Percentiles rank a stretch among this genome's conserved stretches.
These are phyloP conservation scores for Heterobasidion occidentale DNA, from an alignment of 1,284 basidiomycete genomes.

Conservation along the genomic window DNA sequence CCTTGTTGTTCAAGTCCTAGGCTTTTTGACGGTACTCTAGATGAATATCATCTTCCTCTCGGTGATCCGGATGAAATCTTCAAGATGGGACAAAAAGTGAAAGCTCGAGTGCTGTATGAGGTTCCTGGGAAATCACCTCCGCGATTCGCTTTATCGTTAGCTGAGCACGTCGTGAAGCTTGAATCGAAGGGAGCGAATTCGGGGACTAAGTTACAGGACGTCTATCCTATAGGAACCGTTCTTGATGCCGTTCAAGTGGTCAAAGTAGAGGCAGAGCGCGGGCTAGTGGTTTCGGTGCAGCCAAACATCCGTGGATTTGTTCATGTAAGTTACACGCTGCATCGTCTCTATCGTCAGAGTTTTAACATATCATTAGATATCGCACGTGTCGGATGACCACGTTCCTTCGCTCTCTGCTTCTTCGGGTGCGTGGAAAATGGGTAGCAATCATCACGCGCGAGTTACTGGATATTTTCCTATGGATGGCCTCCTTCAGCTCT, in stretches of 20 bases:
- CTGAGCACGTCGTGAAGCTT: constrained; percentile 66
- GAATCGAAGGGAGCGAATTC: constrained; percentile 25
- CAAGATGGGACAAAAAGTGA: constrained; percentile 84
- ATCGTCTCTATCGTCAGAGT: not conserved
- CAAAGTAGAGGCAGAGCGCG: constrained; percentile 76
- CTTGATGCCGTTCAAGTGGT: constrained; percentile 69
- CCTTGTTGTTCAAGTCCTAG: constrained; percentile 85
- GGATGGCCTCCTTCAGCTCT: constrained; percentile 86
- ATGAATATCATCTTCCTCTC: constrained; percentile 69
- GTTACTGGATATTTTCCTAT: constrained; percentile 85
- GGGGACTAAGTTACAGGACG: constrained; percentile 36
- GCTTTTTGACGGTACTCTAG: constrained; percentile 93
- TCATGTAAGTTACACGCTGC: constrained; percentile 52
- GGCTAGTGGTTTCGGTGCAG: constrained; percentile 63
- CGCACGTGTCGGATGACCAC: constrained; percentile 89
- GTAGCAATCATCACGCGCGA: constrained; percentile 78
- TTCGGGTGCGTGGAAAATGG: constrained; percentile 75
- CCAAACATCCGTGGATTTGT: constrained; percentile 72
- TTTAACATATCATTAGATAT: constrained; percentile 54
- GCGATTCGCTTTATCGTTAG: constrained; percentile 73
- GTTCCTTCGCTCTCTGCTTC: constrained; percentile 64
- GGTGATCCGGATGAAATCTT: constrained; percentile 43
- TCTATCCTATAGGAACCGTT: constrained; percentile 68
- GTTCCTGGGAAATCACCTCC: constrained; percentile 64
- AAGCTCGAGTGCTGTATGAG: constrained; percentile 84